These are phyloP conservation scores for Diaporthe helianthi DNA, from an alignment of 2,329 filamentous ascomycete species.

Conservation along the genomic window DNA sequence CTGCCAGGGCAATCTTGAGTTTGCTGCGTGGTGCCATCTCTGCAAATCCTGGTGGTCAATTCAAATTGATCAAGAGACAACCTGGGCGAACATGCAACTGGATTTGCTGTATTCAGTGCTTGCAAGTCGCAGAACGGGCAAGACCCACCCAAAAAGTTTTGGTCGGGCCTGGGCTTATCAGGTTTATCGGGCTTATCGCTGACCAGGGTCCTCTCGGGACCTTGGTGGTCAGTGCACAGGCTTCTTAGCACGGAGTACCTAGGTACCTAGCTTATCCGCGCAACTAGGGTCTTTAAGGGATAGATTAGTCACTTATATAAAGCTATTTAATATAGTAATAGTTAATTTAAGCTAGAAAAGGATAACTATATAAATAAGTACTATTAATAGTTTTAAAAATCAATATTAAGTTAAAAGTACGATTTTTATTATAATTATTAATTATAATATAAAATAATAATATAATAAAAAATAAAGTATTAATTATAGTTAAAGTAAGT, in stretches of 20 bases:
- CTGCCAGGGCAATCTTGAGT: constrained; percentile 60
- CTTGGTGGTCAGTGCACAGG: not conserved
- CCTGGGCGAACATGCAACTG: not conserved
- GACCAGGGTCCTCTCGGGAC: not conserved
- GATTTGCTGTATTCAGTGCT: constrained; percentile 18
- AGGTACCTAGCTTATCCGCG: too few relatives aligned
- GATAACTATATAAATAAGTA: too few relatives aligned
- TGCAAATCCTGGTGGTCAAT: constrained; percentile 4
- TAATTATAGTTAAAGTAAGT: too few relatives aligned
- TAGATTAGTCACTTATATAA: too few relatives aligned
- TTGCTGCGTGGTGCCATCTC: constrained; percentile 46
- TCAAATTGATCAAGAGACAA: not conserved
- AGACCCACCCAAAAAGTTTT: constrained; percentile 35
- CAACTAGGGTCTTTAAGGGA: too few relatives aligned
- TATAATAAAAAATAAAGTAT: too few relatives aligned
- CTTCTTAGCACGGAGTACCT: not conserved
- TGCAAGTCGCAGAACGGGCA: constrained; percentile 18
- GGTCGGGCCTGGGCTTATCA: constrained; percentile 30
- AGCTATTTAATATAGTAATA: too few relatives aligned
- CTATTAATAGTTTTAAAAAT: too few relatives aligned
- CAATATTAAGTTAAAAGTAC: too few relatives aligned
- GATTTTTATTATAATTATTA: too few relatives aligned
- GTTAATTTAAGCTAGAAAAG: too few relatives aligned
- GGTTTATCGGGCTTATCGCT: constrained; percentile 24
- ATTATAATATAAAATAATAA: too few relatives aligned